Base-by-base conservation (phyloP, 2,329 filamentous ascomycete species). In the Periconia digitata region DNA sequence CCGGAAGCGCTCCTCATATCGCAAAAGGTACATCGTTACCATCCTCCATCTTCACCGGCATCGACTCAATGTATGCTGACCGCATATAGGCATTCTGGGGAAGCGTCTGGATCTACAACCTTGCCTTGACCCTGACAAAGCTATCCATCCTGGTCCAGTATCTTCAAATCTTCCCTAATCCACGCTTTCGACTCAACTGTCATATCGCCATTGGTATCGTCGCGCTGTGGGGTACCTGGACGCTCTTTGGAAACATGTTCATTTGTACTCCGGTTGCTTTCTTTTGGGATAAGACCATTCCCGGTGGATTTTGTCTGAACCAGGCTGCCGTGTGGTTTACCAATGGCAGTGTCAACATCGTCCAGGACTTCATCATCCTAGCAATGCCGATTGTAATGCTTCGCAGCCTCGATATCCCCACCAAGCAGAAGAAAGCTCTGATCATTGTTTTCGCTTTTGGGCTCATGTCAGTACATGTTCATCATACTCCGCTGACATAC, bases 391-490 rank as follows among this genome's bases (percentile, higher is more conserved):
- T 71, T 37, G 56, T 56, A 2, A 54, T 70, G 3, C 50, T 71
- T 18, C 56, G 54, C 40, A 59, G 55, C 5, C 55, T 75, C 13
- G 55, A 61, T 6, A 64, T 74, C 41, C 61, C 66, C 2, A 52
- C 40, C 23, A 54, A 51, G 4, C 67, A 74, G 47, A 74, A 73
- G 54, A 51, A 62, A 40, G 66, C 66, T 16, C 50, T 75, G 2
- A 59, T 65, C 12, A 51, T 59, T 6, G 64, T 74, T 41, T 72
- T 75, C 45, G 61, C 63, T 5, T 55, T 74, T 24, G 71, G 71
- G 29, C 59, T 59, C 8, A 67, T 72, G 72, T 75, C 60, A 50
- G 69, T 57, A 24, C n/a, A n/a, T n/a, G n/a, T n/a, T 38, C n/a
- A 15, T 13, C n/a, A 16, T 22, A n/a, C 27, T 29, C 23, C 8